phyloP scores from a whole-genome alignment of 2,329 filamentous ascomycete genomes.

The Botryosphaeria dothidea region DNA sequence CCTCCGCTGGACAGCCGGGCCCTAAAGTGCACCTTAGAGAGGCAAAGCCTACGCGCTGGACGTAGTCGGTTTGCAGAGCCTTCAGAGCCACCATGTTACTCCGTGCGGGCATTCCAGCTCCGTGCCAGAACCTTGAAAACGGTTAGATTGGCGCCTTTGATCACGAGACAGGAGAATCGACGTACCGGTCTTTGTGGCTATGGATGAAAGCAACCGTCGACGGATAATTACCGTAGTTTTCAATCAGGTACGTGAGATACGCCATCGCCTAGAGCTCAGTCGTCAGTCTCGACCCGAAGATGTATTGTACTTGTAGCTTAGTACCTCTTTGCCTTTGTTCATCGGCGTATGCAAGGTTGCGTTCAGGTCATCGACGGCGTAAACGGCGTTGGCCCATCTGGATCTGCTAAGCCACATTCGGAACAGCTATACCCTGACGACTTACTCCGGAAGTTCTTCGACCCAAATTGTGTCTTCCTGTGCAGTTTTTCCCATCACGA shows the following conservation, averaged over 20 bases:
- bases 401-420: background rate
- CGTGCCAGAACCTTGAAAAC: conserved; percentile 23
- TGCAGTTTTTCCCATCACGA: conserved; percentile 14
- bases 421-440: too few species aligned
- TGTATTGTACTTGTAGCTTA: background rate
- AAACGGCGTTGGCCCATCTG: conserved; percentile 21
- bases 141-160: too few species aligned
- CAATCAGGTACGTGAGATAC: conserved; percentile 30
- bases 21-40: conserved; percentile 40
- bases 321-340: conserved; percentile 26
- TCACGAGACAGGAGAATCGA: too few species aligned
- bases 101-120: conserved; percentile 15
- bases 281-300: background rate
- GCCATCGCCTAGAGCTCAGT: conserved; percentile 20
- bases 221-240: conserved; percentile 27
- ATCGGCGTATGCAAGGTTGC: conserved; percentile 21
- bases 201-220: conserved; percentile 27
- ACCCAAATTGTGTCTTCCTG: conserved; percentile 26
- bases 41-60: conserved; percentile 41
- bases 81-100: conserved; percentile 20
- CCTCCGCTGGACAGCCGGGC: conserved; percentile 41
- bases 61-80: conserved; percentile 37
- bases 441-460: conserved; percentile 18
- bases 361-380: conserved; percentile 21
- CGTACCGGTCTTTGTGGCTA: conserved; percentile 20